phyloP scores from a whole-genome alignment of 148 eudicot species.

The Rhododendron simsii region DNA sequence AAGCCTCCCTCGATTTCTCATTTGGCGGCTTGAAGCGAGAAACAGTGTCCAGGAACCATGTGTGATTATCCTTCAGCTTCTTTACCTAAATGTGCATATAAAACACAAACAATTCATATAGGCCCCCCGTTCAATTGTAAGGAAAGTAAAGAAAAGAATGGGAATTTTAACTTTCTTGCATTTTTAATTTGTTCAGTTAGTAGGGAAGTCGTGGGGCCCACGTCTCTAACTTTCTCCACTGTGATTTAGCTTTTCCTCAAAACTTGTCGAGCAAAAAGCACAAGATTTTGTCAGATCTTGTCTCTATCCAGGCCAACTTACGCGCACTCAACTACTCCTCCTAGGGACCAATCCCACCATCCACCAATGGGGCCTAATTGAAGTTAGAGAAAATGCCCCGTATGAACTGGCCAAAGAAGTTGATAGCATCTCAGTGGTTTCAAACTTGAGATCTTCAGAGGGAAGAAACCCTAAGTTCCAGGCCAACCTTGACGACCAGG shows the following conservation, averaged over 20 bases:
- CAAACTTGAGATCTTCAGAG: too few species aligned
- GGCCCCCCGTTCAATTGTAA: not conserved
- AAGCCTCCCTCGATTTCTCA: constrained; percentile 67
- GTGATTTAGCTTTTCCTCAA: not conserved
- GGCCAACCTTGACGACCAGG: not conserved
- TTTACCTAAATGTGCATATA: constrained; percentile 36
- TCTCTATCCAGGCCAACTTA: not conserved
- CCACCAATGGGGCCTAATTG: too few species aligned
- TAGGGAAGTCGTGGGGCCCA: not conserved
- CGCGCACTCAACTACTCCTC: not conserved
- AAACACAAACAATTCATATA: not conserved
- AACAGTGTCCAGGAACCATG: constrained; percentile 74
- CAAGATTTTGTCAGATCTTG: not conserved
- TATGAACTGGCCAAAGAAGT: not conserved
- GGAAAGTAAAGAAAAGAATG: not conserved
- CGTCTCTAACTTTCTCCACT: not conserved
- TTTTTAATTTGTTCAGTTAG: not conserved
- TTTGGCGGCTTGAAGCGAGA: constrained; percentile 62
- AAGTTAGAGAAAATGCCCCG: too few species aligned
- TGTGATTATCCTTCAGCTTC: constrained; percentile 64
- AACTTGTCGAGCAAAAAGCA: not conserved
- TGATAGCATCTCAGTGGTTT: not conserved
- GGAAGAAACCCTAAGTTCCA: not conserved
- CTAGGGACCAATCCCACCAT: not conserved
- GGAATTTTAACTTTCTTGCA: not conserved